Percentiles rank a stretch among this genome's conserved stretches.
phyloP scores from a whole-genome alignment of 164 flowering plant genomes.

The Taxillus chinensis region DNA sequence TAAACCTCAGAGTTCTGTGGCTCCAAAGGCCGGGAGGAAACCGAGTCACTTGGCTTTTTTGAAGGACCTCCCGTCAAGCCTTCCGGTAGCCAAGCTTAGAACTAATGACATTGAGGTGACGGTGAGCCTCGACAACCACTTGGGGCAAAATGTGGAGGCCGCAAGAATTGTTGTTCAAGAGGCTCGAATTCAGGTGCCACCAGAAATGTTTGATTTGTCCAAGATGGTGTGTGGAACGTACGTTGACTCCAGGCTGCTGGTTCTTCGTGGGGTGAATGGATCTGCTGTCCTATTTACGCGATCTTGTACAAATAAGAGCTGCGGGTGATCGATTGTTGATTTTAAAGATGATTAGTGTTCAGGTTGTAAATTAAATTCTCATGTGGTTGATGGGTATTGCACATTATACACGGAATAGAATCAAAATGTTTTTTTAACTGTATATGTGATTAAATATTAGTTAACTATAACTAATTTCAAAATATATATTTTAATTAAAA shows the following conservation, averaged over 20 bases:
- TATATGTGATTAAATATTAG: too few relatives aligned
- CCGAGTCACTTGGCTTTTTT: slow-evolving; percentile 47
- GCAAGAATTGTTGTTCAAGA: slow-evolving; percentile 48
- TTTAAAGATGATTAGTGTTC: neutral
- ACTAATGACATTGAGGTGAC: slow-evolving; percentile 48
- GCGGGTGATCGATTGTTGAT: slow-evolving; percentile 11
- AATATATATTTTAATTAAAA: too few relatives aligned
- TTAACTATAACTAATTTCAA: too few relatives aligned
- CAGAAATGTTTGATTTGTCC: slow-evolving; percentile 81
- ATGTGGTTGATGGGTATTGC: too few relatives aligned
- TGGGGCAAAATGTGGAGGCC: slow-evolving; percentile 22
- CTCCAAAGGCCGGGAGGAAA: slow-evolving; percentile 30
- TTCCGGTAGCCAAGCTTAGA: slow-evolving; percentile 61
- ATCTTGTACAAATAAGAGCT: slow-evolving; percentile 24
- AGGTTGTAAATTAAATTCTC: neutral
- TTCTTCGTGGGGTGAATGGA: slow-evolving; percentile 66
- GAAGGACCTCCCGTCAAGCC: slow-evolving; percentile 68
- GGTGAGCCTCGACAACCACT: slow-evolving; percentile 40
- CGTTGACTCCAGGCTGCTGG: slow-evolving; percentile 61
- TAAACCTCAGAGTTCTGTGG: slow-evolving; percentile 19
- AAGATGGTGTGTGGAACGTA: slow-evolving; percentile 76
- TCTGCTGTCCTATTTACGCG: slow-evolving; percentile 71
- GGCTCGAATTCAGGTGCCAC: slow-evolving; percentile 59
- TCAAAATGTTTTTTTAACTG: too few relatives aligned
- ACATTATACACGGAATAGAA: too few relatives aligned